phyloP scores from a whole-genome alignment of 805 yeast genomes.

The Teunomyces lycoperdinae region DNA sequence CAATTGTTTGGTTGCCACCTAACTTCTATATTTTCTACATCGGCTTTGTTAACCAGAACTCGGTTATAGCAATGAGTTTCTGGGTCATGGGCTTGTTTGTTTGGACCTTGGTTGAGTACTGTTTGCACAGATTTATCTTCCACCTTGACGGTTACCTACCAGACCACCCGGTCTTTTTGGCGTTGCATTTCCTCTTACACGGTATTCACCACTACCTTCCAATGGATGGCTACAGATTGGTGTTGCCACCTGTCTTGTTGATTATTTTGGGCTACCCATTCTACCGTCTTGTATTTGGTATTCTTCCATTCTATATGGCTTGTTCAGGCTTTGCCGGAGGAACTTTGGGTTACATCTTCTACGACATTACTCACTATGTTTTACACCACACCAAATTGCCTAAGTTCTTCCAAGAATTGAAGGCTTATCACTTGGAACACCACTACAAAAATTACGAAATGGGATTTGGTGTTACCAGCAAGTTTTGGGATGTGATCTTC shows the following conservation, averaged over 20 bases:
- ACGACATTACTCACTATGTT: conserved; percentile 92
- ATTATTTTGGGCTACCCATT: conserved; percentile 72
- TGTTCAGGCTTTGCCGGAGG: conserved; percentile 96
- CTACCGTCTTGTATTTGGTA: conserved; percentile 68
- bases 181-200: conserved; percentile 86
- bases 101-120: conserved; percentile 92
- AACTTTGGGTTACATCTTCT: conserved; percentile 85
- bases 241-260: conserved; percentile 93
- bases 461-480: conserved; percentile 94
- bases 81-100: conserved; percentile 81
- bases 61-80: conserved; percentile 47
- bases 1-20: conserved; percentile 81
- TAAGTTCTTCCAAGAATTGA: conserved; percentile 66
- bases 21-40: conserved; percentile 60
- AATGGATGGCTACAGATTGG: conserved; percentile 91
- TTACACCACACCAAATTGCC: conserved; percentile 90
- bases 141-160: conserved; percentile 90
- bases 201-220: conserved; percentile 98
- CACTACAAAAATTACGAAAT: conserved; percentile 96
- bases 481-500: conserved; percentile 91
- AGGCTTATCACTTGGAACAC: conserved; percentile 92
- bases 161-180: conserved; percentile 66
- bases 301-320: conserved; percentile 81
- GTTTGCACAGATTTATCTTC: conserved; percentile 86
- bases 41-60: conserved; percentile 53